Base-by-base conservation (phyloP, 495 filamentous ascomycete genomes). In the Aspergillus haitiensis region DNA sequence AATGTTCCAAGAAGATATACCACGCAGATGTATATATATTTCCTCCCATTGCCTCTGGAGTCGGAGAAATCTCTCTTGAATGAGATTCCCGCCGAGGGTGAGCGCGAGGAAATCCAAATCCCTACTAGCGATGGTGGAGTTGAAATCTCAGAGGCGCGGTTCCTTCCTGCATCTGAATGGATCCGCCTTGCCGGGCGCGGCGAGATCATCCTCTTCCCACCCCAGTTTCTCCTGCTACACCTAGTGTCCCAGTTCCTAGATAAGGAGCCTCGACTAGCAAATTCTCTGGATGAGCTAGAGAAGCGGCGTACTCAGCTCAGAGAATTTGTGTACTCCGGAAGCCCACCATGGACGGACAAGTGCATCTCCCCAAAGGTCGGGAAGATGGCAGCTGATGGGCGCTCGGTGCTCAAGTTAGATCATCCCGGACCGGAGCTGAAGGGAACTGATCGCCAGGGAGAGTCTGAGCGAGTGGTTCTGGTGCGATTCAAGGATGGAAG, bases 11-110 rank as follows among this genome's bases (percentile, higher is more conserved):
- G 86, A 66, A 82, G 94, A 16, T 98, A 91, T 69, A 88, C 88
- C 2, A 97, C 92, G 7, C 92, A 96, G 68, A 97, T 98, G 92
- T 98, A 98, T 68, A 67, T 98, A 7, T 94, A 96, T 71, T 88
- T 96, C 74, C 80, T 97, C n/a, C 92, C 94, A 0, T 74, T 92
- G 0, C 75, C 78, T 5, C 64, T 78, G 2, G 73, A 79, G 11
- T 70, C 74, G 18, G 65, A 75, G 56, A 71, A 74, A 27, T 52
- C 63, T 1, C 42, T 73, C 9, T 66, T 73, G 11, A 49, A 65
- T 11, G 68, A 70, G 33, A 63, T 72, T 13, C 72, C 72, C 7
- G 51, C 66, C 12, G 71, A 76, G 49, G 74, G 72, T 7, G 69
- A 75, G 52, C 59, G 67, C 5, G 70, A 76, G 58, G 69, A 79